A percentile compares a stretch with the other conserved stretches of the same genome.
Conservation (phyloP, 2,329 filamentous ascomycete genomes). For the Aspergillus ustus region DNA sequence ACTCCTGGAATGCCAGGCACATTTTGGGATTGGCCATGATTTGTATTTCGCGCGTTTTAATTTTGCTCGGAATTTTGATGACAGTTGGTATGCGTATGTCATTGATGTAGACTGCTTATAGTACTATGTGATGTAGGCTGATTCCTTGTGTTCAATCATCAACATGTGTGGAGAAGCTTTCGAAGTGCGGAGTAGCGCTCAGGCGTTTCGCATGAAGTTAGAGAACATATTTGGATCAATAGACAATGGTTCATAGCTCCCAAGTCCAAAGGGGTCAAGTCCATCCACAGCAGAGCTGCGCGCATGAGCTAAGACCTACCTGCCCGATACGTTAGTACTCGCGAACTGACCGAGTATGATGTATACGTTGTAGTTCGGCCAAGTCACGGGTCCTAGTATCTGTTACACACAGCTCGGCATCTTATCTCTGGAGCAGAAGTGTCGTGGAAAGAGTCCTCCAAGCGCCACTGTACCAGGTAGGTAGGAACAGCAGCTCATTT, state of each 20-base stretch:
- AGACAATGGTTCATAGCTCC: neutral
- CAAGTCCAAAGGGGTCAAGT: neutral
- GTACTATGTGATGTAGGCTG: neutral
- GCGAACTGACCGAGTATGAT: neutral
- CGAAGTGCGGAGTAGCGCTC: too few species aligned
- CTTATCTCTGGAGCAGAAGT: too few species aligned
- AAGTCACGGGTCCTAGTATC: too few species aligned
- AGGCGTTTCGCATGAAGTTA: neutral
- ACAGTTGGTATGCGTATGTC: neutral
- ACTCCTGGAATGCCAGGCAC: neutral
- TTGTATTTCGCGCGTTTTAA: neutral
- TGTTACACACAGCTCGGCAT: too few species aligned
- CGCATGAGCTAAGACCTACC: neutral
- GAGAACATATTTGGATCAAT: neutral
- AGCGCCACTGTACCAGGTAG: neutral
- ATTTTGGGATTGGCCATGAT: neutral
- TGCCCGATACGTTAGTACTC: neutral
- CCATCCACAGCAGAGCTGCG: neutral
- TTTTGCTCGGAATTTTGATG: neutral
- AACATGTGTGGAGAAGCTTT: too few species aligned
- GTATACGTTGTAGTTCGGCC: too few species aligned
- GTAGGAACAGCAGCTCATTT: neutral
- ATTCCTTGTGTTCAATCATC: neutral
- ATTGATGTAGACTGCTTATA: neutral
- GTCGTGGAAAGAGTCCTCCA: neutral